A percentile compares a stretch with the other conserved stretches of the same genome.
Evolutionary conservation across 148 eudicot species (phyloP).

Genomic region (Rhododendron ovatum): DNA sequence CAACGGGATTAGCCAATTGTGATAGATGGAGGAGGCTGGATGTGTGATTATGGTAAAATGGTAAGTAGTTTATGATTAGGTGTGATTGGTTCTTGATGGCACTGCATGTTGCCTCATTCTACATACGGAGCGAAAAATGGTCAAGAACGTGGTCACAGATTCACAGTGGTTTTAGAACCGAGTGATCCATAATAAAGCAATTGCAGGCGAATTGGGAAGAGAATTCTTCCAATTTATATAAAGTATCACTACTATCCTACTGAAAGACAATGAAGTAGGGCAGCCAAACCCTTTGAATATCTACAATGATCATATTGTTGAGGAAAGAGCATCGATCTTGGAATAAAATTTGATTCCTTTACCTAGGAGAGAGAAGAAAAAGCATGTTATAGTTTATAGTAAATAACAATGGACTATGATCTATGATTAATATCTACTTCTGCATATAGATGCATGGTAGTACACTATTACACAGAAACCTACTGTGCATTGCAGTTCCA

Average conservation of each 20-base stretch:
- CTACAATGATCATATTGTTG: neutral
- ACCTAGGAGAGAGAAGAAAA: neutral
- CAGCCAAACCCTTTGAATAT: neutral
- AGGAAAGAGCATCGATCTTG: neutral
- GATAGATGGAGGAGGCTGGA: neutral
- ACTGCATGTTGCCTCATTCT: neutral
- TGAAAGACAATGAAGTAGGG: neutral
- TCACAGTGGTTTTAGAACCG: neutral
- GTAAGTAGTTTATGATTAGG: neutral
- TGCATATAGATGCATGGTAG: neutral
- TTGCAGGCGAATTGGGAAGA: neutral
- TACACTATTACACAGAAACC: neutral
- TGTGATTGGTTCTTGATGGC: neutral
- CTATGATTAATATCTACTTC: neutral
- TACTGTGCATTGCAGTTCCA: neutral
- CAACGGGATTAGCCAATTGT: neutral
- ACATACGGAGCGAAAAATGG: neutral
- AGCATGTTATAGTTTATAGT: neutral
- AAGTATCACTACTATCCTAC: neutral
- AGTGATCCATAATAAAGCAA: neutral
- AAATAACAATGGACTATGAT: neutral
- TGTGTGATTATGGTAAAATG: neutral
- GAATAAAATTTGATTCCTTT: neutral
- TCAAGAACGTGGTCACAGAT: neutral
- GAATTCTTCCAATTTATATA: neutral